Evolutionary conservation across 108 stramenopile species (phyloP), one percentile per base, ranked within the genome.

Genomic region (Cylindrotheca fusiformis): DNA sequence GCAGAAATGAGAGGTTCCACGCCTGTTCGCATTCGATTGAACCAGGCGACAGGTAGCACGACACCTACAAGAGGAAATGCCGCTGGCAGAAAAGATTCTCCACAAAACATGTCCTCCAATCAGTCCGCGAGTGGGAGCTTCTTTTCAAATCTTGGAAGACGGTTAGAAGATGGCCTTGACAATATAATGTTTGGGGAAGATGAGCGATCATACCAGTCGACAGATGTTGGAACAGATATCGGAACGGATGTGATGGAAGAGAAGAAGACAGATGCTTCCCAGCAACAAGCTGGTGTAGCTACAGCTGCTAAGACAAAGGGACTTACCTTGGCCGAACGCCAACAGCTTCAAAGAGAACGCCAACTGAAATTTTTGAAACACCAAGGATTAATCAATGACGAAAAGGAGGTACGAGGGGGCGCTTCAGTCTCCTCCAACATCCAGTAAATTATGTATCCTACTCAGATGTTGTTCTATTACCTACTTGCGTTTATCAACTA

Each of bases 351-450:
- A 60, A 67, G 91, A 29, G 76, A 75, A 24, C 70, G 73, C 29
- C 91, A 93, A 72, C 51, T 89, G 17, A 65, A 75, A 32, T 87
- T 93, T 65, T 78, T 93, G n/a, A 83, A 82, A 51, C 69, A 81
- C 23, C 84, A 89, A 72, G 86, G 88, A 25, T 45, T 93, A 47
- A 68, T 90, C 55, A 82, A 78, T 8, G 71, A 82, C 32, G 83
- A 67, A 25, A 25, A 45, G 8, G 52, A 74, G 23, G 65, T 74
- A 8, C 23, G 50, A 10, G 70, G 76, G 48, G 76, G 74, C 17
- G 74, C 74, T 28, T 66, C 66, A 8, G 58, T 32, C 23, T 49
- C 48, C 26, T 22, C 63, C 18, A 48, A 63, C 18, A 27, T 48
- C 50, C 27, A 52, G 63, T 22, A 51, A 51, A 22, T 51, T 22